Conservation (phyloP, 2,329 filamentous ascomycete species). For the Penicillium digitatum region DNA sequence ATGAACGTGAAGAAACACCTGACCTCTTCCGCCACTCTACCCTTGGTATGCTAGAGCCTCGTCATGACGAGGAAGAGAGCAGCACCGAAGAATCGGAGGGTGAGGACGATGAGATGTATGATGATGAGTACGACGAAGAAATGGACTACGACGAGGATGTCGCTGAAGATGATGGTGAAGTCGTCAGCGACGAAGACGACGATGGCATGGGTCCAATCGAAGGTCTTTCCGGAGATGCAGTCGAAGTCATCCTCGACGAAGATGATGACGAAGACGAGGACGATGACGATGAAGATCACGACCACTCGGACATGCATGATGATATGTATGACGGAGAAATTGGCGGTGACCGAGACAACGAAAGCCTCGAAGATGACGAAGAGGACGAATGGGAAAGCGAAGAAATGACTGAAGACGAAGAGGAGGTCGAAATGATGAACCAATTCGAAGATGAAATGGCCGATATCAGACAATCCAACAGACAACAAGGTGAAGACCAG, state of each 20-base stretch:
- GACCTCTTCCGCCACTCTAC: constrained; percentile 96
- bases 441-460: constrained; percentile 43
- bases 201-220: constrained; percentile 73
- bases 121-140: constrained; percentile 80
- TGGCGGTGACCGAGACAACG: constrained; percentile 53
- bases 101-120: constrained; percentile 89
- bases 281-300: constrained; percentile 56
- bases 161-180: constrained; percentile 73
- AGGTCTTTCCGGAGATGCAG: constrained; percentile 58
- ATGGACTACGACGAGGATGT: constrained; percentile 90
- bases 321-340: constrained; percentile 53
- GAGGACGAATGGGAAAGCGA: constrained; percentile 51
- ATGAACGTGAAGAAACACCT: constrained; percentile 87
- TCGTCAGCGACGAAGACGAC: constrained; percentile 84
- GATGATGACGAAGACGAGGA: constrained; percentile 62
- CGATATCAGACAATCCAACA: constrained; percentile 39
- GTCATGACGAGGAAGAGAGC: constrained; percentile 74
- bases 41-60: constrained; percentile 86
- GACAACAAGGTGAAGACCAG: constrained; percentile 40
- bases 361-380: constrained; percentile 46
- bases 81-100: constrained; percentile 65
- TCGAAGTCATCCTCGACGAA: constrained; percentile 84
- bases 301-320: constrained; percentile 58
- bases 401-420: constrained; percentile 46
- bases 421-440: constrained; percentile 45